These are phyloP conservation scores for Taiozyma onychis DNA, from an alignment of 1,139 yeast species.

Conservation along the genomic window DNA sequence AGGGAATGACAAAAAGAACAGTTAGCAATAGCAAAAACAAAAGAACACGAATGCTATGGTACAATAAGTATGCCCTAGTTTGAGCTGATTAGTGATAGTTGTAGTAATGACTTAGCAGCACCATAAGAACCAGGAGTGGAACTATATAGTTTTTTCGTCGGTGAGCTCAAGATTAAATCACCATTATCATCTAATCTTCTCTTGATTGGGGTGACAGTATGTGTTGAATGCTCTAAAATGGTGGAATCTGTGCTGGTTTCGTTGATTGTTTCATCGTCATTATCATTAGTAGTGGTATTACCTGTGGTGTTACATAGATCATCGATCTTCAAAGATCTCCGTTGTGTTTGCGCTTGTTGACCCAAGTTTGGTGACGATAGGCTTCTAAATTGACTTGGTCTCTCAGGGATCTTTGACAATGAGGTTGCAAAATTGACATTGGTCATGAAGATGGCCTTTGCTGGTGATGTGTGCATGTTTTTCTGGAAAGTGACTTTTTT, in stretches of 20 bases:
- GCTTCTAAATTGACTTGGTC: neutral
- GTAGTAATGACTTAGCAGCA: constrained; percentile 41
- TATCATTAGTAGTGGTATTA: constrained; percentile 5
- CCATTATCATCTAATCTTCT: constrained; percentile 18
- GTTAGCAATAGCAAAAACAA: neutral
- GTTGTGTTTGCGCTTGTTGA: neutral
- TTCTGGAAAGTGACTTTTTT: constrained; percentile 16
- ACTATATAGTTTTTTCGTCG: constrained; percentile 26
- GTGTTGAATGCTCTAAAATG: neutral
- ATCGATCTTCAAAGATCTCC: constrained; percentile 13
- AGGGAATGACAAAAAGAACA: neutral
- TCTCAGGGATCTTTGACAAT: neutral
- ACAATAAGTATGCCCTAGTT: constrained; percentile 1
- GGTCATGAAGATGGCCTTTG: constrained; percentile 1
- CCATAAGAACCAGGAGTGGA: constrained; percentile 43
- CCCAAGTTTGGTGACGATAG: constrained; percentile 1
- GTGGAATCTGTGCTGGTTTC: neutral
- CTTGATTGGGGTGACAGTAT: constrained; percentile 19
- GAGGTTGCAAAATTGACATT: constrained; percentile 5
- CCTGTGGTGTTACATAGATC: constrained; percentile 14
- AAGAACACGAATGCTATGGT: neutral
- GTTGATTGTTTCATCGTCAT: neutral
- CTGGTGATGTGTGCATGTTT: constrained; percentile 2
- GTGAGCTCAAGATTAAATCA: constrained; percentile 29
- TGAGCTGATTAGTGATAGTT: constrained; percentile 24